Evolutionary conservation across 2,329 filamentous ascomycete species (phyloP).

Genomic region (Epicoccum sorghinum): DNA sequence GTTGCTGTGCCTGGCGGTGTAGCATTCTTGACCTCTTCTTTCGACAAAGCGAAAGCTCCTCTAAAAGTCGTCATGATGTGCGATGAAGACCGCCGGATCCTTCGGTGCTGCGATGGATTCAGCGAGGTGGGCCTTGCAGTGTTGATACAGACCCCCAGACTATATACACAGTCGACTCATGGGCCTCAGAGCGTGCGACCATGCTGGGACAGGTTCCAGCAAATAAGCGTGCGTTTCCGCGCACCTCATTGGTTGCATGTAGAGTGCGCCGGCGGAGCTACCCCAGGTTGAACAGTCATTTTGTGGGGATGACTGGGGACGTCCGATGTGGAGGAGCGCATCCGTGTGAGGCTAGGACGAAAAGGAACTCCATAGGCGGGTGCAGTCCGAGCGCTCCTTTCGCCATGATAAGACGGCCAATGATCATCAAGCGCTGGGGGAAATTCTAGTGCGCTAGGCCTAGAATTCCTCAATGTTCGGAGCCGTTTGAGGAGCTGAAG

Average conservation of each 20-base stretch:
- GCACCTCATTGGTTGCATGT: slow-evolving; percentile 1
- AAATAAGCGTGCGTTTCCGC: slow-evolving; percentile 5
- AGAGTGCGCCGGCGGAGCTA: slow-evolving; percentile 15
- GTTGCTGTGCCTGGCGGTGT: slow-evolving; percentile 50
- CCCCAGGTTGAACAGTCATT: slow-evolving; percentile 8
- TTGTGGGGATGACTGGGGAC: slow-evolving; percentile 17
- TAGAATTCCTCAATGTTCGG: too few species aligned
- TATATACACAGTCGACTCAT: slow-evolving; percentile 1
- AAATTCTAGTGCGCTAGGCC: too few species aligned
- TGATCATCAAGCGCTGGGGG: background rate
- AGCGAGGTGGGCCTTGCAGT: background rate
- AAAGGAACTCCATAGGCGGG: slow-evolving; percentile 10
- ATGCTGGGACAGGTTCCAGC: slow-evolving; percentile 1
- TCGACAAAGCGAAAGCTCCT: slow-evolving; percentile 47
- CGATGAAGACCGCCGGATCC: background rate
- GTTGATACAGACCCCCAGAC: background rate
- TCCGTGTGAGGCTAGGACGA: slow-evolving; percentile 4
- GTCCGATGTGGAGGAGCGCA: slow-evolving; percentile 24
- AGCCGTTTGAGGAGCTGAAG: too few species aligned
- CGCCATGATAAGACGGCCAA: slow-evolving; percentile 6
- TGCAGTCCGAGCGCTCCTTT: background rate
- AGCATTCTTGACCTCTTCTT: slow-evolving; percentile 47
- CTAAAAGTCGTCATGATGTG: slow-evolving; percentile 42
- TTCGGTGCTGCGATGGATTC: background rate
- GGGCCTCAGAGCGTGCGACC: background rate